These are phyloP conservation scores for Globisporangium lucens DNA, from an alignment of 352 stramenopile species.

Conservation along the genomic window DNA sequence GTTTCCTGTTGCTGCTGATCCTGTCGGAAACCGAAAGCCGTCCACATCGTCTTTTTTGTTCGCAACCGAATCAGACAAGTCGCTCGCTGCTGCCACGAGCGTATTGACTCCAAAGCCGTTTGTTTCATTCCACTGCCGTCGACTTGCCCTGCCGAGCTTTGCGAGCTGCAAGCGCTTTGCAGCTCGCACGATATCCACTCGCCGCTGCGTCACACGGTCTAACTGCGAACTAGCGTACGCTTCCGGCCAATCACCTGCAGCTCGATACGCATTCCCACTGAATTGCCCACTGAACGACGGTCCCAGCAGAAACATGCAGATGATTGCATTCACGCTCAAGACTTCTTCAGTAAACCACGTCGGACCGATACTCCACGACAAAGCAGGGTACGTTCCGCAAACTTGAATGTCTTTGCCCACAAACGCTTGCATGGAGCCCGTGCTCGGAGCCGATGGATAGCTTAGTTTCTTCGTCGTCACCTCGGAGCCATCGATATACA, in stretches of 20 bases:
- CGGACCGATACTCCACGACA: conserved; percentile 62
- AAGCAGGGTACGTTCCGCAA: conserved; percentile 54
- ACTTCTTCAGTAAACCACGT: conserved; percentile 68
- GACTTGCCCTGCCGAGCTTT: conserved; percentile 43
- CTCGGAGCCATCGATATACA: conserved; percentile 75
- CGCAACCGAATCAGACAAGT: conserved; percentile 25
- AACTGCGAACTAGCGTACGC: conserved; percentile 55
- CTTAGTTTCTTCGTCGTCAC: conserved; percentile 71
- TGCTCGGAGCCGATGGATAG: conserved; percentile 49
- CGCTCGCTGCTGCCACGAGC: conserved; percentile 11
- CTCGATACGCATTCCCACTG: conserved; percentile 61
- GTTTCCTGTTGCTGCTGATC: conserved; percentile 4
- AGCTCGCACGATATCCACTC: conserved; percentile 48
- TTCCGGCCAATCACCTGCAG: conserved; percentile 69
- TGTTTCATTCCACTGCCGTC: conserved; percentile 40
- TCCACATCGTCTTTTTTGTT: conserved; percentile 48
- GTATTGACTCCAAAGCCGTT: conserved; percentile 9
- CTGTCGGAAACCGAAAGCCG: conserved; percentile 26
- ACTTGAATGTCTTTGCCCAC: conserved; percentile 75
- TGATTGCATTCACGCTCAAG: conserved; percentile 37
- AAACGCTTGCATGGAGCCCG: conserved; percentile 55
- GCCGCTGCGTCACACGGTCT: conserved; percentile 48
- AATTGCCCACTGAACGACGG: conserved; percentile 59
- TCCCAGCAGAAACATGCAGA: conserved; percentile 65
- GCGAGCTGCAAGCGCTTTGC: conserved; percentile 45